phyloP scores from a whole-genome alignment of 2,329 filamentous ascomycete species.

The Cladosporium sp. region DNA sequence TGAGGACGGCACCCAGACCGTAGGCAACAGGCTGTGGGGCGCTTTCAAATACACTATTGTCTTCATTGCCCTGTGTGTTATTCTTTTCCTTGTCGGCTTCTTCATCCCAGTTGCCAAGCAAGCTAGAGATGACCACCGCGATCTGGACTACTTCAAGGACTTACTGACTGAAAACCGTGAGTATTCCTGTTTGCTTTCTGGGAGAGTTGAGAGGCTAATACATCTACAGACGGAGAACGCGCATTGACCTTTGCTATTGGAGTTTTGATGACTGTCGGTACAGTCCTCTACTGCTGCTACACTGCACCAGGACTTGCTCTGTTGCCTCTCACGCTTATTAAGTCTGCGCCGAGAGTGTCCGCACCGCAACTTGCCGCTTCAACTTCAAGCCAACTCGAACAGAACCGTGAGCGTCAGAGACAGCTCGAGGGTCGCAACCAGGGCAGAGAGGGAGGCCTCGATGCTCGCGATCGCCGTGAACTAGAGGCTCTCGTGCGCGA shows the following conservation, averaged over 20 bases:
- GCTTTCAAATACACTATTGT: constrained; percentile 86
- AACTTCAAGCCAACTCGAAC: constrained; percentile 75
- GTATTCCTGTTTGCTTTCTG: constrained; percentile 24
- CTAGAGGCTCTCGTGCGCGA: constrained; percentile 82
- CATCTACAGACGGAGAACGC: constrained; percentile 68
- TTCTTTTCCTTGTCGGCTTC: constrained; percentile 88
- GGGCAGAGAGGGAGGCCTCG: constrained; percentile 69
- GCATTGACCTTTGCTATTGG: constrained; percentile 87
- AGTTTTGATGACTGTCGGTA: constrained; percentile 79
- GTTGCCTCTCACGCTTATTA: constrained; percentile 86
- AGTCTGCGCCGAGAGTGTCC: constrained; percentile 82
- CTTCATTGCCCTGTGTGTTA: constrained; percentile 74
- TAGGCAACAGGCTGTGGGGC: constrained; percentile 69
- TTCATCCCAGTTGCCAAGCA: constrained; percentile 80
- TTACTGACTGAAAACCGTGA: constrained; percentile 75
- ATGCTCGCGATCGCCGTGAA: constrained; percentile 82
- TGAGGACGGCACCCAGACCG: constrained; percentile 71
- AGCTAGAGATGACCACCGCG: constrained; percentile 60
- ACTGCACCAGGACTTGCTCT: constrained; percentile 85
- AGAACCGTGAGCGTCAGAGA: constrained; percentile 85
- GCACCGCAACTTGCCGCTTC: constrained; percentile 72
- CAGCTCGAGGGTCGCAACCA: constrained; percentile 83
- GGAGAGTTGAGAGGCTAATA: constrained; percentile 11
- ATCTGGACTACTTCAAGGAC: constrained; percentile 88
- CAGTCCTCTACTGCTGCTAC: constrained; percentile 81